Evolutionary conservation across 305 asterid genomes (phyloP), one percentile per base, ranked within the genome.

Genomic region (Plantago lanceolata): DNA sequence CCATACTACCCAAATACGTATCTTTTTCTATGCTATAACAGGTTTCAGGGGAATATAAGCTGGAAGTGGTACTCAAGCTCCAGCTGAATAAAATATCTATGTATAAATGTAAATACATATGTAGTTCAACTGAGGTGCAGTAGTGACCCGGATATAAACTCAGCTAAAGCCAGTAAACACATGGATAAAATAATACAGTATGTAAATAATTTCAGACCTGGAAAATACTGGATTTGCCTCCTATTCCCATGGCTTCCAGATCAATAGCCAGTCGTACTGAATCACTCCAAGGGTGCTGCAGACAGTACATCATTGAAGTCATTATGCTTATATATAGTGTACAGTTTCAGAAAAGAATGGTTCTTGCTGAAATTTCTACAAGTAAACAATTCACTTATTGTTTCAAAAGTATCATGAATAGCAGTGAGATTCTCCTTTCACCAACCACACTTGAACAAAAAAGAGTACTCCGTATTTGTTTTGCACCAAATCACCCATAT

Each of bases 251-350:
- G 68, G 99, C 99, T 87, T 93, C 99, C 85, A 93, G 78, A 79
- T 90, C 97, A 71, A 93, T 63, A 77, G 99, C 99, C 71, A 90
- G 13, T 72, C 82, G 81, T 44, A 93, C 54, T 14, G 95, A 73
- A 72, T 86, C 94, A 56, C 90, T 87, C 99, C 99, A 93, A 49
- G 96, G 89, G 80, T 93, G 99, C 99, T 93, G 89, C 86, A 72
- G 16, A 50, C 63, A 57, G 62, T 53, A 64, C 33, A 65, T 15
- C 31, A 35, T 47, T 19, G 19, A 57, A 69, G 64, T 60, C 44
- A 67, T 49, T 65, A 59, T 48, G 33, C 40, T 55, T 55, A 19
- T 6, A 64, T 40, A 47, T 11, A 44, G 29, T 57, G 57, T 24
- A 3, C 3, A 24, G 28, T 68, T 44, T 4, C 48, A 68, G 53